These are phyloP conservation scores for Corymbia maculata DNA, from an alignment of 345 rosid genomes.

Conservation along the genomic window DNA sequence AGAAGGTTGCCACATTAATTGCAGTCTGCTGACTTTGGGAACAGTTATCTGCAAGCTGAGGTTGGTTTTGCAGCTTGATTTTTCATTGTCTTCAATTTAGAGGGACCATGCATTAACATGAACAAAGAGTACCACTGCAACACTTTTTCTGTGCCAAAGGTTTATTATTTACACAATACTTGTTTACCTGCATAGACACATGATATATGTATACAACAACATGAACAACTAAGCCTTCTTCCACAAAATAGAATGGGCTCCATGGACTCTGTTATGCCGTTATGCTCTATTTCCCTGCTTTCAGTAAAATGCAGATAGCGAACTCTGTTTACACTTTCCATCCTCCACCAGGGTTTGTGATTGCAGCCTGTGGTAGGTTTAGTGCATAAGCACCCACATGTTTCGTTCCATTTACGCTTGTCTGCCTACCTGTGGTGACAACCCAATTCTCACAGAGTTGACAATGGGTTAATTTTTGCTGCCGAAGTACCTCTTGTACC, in stretches of 20 bases:
- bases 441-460: not conserved
- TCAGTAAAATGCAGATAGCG: not conserved
- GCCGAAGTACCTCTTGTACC: not conserved
- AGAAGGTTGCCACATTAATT: constrained; percentile 96
- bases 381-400: not conserved
- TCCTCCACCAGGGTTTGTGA: not conserved
- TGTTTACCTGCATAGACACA: not conserved
- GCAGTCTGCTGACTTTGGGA: constrained; percentile 90
- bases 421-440: not conserved
- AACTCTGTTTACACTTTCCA: not conserved
- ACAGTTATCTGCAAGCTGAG: constrained; percentile 90
- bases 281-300: not conserved
- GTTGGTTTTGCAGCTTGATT: constrained; percentile 19
- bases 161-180: not conserved
- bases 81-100: not conserved
- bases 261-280: not conserved
- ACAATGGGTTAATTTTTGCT: not conserved
- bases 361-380: not conserved
- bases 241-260: not conserved
- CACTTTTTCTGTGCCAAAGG: not conserved
- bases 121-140: not conserved
- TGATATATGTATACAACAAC: not conserved
- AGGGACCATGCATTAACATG: not conserved
- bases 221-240: not conserved
- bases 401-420: not conserved